A percentile compares a stretch with the other conserved stretches of the same genome.
phyloP scores from a whole-genome alignment of 306 rosid species.

The Chamaecrista fasciculata region DNA sequence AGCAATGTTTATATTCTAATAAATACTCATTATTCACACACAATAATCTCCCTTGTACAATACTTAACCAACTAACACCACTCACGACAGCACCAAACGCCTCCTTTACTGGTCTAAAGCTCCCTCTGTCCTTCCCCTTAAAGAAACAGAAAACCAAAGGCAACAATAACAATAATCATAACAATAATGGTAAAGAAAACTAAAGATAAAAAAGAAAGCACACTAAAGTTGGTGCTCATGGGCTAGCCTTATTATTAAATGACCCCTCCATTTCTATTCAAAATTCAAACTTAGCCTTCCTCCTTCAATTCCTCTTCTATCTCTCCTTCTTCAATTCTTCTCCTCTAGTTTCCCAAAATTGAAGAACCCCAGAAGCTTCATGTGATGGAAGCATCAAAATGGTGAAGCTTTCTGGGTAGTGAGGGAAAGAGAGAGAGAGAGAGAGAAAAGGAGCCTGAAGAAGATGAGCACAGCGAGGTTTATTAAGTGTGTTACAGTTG shows the following conservation, averaged over 20 bases:
- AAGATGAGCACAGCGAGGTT: conserved; percentile 88
- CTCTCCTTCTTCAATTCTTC: conserved; percentile 1
- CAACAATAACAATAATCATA: conserved; percentile 32
- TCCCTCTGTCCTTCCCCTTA: conserved; percentile 76
- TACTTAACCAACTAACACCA: conserved; percentile 94
- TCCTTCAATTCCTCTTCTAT: conserved; percentile 4
- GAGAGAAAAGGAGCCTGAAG: conserved; percentile 6
- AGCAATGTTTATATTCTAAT: conserved; percentile 48
- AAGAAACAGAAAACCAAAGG: conserved; percentile 80
- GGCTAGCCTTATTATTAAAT: conserved; percentile 57
- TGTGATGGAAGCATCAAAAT: conserved; percentile 36
- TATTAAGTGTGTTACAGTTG: conserved; percentile 95
- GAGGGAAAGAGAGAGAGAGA: conserved; percentile 19
- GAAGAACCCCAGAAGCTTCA: conserved; percentile 5
- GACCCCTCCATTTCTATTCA: conserved; percentile 44
- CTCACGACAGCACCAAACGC: conserved; percentile 66
- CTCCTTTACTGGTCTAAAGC: conserved; percentile 37
- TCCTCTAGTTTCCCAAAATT: neutral
- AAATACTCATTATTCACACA: conserved; percentile 56
- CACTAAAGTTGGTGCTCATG: conserved; percentile 61
- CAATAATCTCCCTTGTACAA: conserved; percentile 80
- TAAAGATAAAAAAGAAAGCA: neutral
- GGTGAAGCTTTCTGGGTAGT: conserved; percentile 17
- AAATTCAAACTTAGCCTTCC: conserved; percentile 34
- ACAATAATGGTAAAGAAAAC: conserved; percentile 32